These are phyloP conservation scores for Globisporangium alternatum DNA, from an alignment of 352 stramenopile genomes.

Conservation along the genomic window DNA sequence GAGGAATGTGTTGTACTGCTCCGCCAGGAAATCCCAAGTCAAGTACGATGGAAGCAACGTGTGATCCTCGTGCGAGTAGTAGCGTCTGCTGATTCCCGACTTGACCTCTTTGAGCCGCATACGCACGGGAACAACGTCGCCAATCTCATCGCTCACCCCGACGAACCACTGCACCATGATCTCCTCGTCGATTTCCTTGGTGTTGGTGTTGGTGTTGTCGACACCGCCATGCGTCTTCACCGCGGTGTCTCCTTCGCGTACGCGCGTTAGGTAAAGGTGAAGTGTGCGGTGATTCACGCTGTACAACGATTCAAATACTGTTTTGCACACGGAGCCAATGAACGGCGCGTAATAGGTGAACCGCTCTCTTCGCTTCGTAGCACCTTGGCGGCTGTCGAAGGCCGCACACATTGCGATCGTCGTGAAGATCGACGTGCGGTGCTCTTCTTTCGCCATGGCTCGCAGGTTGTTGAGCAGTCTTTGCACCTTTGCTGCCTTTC, in stretches of 20 bases:
- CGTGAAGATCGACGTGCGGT: not conserved
- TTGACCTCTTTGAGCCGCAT: slow-evolving; percentile 2
- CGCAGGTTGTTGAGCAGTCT: not conserved
- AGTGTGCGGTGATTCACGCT: slow-evolving; percentile 2
- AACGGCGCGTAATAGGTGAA: slow-evolving; percentile 6
- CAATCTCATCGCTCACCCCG: not conserved
- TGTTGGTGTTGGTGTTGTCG: slow-evolving; percentile 7
- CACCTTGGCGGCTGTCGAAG: not conserved
- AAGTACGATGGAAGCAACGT: slow-evolving; percentile 9
- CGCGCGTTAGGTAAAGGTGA: slow-evolving; percentile 9
- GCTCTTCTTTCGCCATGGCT: not conserved
- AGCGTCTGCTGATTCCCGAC: not conserved
- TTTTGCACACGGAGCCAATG: not conserved
- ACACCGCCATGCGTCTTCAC: slow-evolving; percentile 1
- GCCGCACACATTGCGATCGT: not conserved
- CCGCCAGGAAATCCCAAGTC: slow-evolving; percentile 3
- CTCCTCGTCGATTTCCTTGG: slow-evolving; percentile 6
- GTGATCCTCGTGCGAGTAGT: slow-evolving; percentile 12
- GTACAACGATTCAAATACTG: not conserved
- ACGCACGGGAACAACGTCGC: slow-evolving; percentile 9
- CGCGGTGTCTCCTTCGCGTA: slow-evolving; percentile 4
- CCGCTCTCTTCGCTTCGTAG: not conserved
- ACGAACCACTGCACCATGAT: slow-evolving; percentile 8
- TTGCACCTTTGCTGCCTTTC: not conserved
- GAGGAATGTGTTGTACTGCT: not conserved